Evolutionary conservation across 225 moss, liverwort and hornwort genomes (phyloP).

Genomic region (Sphagnum contortum): DNA sequence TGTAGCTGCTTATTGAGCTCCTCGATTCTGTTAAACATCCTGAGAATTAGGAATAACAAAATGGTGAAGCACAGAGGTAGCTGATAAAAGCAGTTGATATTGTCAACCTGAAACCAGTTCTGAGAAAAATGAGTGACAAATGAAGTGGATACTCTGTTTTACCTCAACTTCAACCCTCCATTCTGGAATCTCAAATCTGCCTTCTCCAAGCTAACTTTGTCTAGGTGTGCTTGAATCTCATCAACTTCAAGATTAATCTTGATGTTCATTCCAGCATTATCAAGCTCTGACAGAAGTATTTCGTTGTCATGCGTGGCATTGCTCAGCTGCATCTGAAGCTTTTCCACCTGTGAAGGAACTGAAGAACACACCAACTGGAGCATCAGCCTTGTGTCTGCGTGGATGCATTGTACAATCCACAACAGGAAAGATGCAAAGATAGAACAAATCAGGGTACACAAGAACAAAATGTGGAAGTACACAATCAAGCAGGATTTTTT

Average conservation of each 20-base stretch:
- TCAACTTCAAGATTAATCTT: constrained; percentile 38
- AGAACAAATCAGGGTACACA: not conserved
- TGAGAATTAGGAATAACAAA: not conserved
- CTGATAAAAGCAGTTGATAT: too few relatives aligned
- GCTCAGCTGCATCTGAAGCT: constrained; percentile 35
- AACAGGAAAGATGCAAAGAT: not conserved
- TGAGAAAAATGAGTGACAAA: constrained; percentile 5
- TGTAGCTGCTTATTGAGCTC: constrained; percentile 22
- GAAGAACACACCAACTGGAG: not conserved
- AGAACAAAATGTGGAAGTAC: not conserved
- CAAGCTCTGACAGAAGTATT: constrained; percentile 38
- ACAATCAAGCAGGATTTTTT: constrained; percentile 4
- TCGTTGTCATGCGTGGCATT: constrained; percentile 22
- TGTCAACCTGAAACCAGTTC: constrained; percentile 1
- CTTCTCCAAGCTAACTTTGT: constrained; percentile 25
- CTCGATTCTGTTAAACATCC: constrained; percentile 8
- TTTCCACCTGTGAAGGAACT: constrained; percentile 27
- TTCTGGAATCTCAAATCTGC: constrained; percentile 26
- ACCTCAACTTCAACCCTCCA: constrained; percentile 31
- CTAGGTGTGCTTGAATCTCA: constrained; percentile 35
- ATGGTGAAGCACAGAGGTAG: not conserved
- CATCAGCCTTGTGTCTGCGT: not conserved
- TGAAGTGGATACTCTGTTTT: not conserved
- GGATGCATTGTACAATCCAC: not conserved
- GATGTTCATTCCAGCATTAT: constrained; percentile 26